Base-by-base conservation (phyloP, 169 alveolate genomes). In the Babesia sp. region DNA sequence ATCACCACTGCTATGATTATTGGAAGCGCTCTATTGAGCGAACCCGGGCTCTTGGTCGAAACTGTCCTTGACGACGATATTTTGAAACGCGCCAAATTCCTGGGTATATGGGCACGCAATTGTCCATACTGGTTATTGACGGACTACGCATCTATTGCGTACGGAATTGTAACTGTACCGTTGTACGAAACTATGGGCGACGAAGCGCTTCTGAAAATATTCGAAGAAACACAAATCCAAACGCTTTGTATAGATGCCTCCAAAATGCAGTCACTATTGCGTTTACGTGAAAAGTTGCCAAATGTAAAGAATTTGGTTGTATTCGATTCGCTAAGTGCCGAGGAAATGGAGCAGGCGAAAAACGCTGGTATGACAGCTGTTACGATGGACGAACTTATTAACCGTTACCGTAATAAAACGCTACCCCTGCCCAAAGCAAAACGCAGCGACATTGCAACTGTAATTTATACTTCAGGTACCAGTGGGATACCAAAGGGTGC, bases 401-500 rank as follows among this genome's bases (percentile, higher is more conserved):
- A 71, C 20, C 61, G 53, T 28, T 81, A 81, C 81, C 55, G 67
- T 37, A 37, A 71, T 16, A 36, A 18, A 18, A 26, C 26, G 1
- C 33, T 56, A 1, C 75, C 60, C 18, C 83, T 79, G 20, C 85
- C 80, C 7, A 31, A 2, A 20, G 58, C 71, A 29, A 61, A 63
- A 34, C 68, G 82, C 44, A 64, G 51, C 8, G 85, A 71, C 57
- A 31, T 81, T 33, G 77, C 78, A 11, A 81, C 85, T 28, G 68
- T 84, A 85, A 96, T 42, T 56, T 96, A 50, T 90, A 95, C 83
- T 86, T 94, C 84, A 92, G 98, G 99, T 37, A 95, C 99, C 6
- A 93, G 98, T 29, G 99, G 99, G 18, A 83, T 80, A 37, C 98
- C 99, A 3, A 97, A 97, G 86, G 99, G 98, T 22, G 98, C 95